These are phyloP conservation scores for Cordyceps fumosorosea DNA, from an alignment of 2,329 filamentous ascomycete genomes.

Conservation along the genomic window DNA sequence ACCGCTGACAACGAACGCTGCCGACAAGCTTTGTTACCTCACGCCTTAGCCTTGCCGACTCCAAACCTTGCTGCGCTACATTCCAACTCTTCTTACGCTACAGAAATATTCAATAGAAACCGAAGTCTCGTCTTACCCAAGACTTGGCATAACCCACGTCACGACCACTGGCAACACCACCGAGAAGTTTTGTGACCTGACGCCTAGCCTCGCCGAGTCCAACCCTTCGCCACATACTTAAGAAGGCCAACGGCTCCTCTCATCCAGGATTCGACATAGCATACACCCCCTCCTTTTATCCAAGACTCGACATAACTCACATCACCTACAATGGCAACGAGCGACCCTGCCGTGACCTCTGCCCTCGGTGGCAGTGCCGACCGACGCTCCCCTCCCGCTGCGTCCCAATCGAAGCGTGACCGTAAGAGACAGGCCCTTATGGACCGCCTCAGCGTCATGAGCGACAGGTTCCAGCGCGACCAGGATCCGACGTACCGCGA, in stretches of 20 bases:
- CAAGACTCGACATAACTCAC: neutral
- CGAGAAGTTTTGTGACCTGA: neutral
- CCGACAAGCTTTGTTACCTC: neutral
- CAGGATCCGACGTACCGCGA: conserved; percentile 80
- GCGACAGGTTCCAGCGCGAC: conserved; percentile 71
- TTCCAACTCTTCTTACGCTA: too few species aligned
- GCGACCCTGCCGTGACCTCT: conserved; percentile 24
- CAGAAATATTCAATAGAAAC: too few species aligned
- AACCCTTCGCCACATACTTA: neutral
- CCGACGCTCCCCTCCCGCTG: conserved; percentile 29
- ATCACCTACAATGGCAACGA: conserved; percentile 31
- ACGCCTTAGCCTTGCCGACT: too few species aligned
- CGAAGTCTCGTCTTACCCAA: too few species aligned
- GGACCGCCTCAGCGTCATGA: conserved; percentile 70
- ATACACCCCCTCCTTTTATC: neutral
- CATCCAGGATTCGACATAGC: neutral
- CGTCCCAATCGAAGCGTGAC: conserved; percentile 73
- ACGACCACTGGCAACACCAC: neutral
- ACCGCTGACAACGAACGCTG: neutral
- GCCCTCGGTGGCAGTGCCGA: conserved; percentile 17
- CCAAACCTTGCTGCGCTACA: too few species aligned
- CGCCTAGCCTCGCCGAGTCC: neutral
- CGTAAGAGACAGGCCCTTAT: conserved; percentile 78
- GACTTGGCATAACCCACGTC: neutral
- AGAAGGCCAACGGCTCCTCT: neutral